Percentiles rank a stretch among this genome's conserved stretches.
phyloP scores from a whole-genome alignment of 768 basidiomycete species.

The Boletus vinaceobasis region DNA sequence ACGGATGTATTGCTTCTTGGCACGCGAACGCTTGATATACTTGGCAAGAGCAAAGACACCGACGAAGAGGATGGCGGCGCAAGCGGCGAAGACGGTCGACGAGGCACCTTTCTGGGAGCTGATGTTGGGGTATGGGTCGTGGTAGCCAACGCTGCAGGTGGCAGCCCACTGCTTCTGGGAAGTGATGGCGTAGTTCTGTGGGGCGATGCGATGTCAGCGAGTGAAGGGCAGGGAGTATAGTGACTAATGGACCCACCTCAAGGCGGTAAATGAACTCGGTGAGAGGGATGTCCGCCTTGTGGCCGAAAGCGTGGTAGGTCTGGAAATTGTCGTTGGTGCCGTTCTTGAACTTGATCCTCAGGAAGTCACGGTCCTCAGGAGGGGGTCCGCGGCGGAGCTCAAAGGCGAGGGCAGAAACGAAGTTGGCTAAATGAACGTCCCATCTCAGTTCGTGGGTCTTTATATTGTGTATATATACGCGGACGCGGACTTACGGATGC shows the following conservation, averaged over 20 bases:
- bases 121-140: conserved; percentile 33
- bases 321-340: conserved; percentile 63
- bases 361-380: conserved; percentile 74
- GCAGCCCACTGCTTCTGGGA: conserved; percentile 45
- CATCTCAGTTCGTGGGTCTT: conserved; percentile 10
- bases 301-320: conserved; percentile 71
- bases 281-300: conserved; percentile 71
- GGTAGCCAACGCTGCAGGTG: conserved; percentile 34
- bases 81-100: conserved; percentile 31
- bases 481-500: conserved; percentile 53
- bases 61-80: conserved; percentile 37
- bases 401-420: conserved; percentile 68
- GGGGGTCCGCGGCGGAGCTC: conserved; percentile 75
- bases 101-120: conserved; percentile 29
- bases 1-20: conserved; percentile 33
- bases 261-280: conserved; percentile 83
- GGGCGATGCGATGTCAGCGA: not conserved
- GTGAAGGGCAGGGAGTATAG: not conserved
- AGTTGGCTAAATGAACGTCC: conserved; percentile 52
- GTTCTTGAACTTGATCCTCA: conserved; percentile 85
- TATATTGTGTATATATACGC: not conserved
- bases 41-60: conserved; percentile 33
- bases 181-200: conserved; percentile 44
- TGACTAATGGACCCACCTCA: conserved; percentile 47
- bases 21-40: conserved; percentile 34